Evolutionary conservation across 2,329 filamentous ascomycete species (phyloP).

Genomic region (Drechslerella dactyloides): DNA sequence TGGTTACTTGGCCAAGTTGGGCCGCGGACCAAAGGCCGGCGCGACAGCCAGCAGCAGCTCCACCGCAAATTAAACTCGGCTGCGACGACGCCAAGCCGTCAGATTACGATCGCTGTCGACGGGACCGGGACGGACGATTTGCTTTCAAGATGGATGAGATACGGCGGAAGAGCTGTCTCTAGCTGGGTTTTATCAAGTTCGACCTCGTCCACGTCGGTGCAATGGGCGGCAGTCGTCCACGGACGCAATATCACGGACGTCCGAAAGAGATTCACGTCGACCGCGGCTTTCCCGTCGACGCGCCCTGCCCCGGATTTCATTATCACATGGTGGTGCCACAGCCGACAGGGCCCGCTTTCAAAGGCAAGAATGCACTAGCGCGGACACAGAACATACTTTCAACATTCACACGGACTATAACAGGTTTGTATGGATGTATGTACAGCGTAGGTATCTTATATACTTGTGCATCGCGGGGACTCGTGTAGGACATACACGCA

Average conservation of each 20-base stretch:
- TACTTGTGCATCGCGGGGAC: neutral
- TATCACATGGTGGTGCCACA: conserved; percentile 51
- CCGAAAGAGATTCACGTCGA: neutral
- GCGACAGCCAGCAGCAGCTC: conserved; percentile 14
- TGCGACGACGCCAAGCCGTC: conserved; percentile 26
- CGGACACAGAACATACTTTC: neutral
- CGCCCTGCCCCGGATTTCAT: conserved; percentile 27
- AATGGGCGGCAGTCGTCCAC: neutral
- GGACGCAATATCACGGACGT: conserved; percentile 3
- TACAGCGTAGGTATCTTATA: neutral
- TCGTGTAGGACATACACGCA: neutral
- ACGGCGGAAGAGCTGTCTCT: too few species aligned
- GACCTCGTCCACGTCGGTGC: too few species aligned
- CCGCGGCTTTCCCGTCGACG: conserved; percentile 43
- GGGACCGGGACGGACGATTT: too few species aligned
- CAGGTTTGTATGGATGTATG: conserved; percentile 7
- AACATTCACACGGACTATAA: neutral
- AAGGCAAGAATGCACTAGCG: conserved; percentile 33
- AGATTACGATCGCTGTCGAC: too few species aligned
- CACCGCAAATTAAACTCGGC: conserved; percentile 32
- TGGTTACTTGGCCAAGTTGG: conserved; percentile 11
- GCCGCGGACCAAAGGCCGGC: conserved; percentile 47
- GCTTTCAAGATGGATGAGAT: too few species aligned
- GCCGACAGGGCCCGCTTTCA: conserved; percentile 21
- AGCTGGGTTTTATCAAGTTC: too few species aligned